Evolutionary conservation across 495 filamentous ascomycete genomes (phyloP), one percentile per base, ranked within the genome.

Genomic region (Aspergillus incahuasiensis): DNA sequence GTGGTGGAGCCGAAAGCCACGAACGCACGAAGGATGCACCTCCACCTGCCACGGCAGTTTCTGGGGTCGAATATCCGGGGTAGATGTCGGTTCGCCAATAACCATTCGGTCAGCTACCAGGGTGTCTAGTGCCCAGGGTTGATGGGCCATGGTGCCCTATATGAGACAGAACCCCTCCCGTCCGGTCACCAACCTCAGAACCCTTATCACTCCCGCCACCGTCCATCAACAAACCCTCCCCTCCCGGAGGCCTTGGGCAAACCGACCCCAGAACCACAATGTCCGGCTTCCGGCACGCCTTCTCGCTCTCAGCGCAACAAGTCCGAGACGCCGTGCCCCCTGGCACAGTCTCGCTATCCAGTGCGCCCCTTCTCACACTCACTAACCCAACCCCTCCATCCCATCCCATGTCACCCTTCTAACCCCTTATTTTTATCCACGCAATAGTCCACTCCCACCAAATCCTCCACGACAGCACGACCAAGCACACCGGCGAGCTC

Each of bases 401-500:
- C n/a, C n/a, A n/a, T n/a, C n/a, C n/a, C n/a, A n/a, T n/a, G n/a
- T n/a, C n/a, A n/a, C n/a, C n/a, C n/a, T n/a, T n/a, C 35, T 21
- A 32, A 21, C 9, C n/a, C 22, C 25, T 32, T 11, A 0, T 50
- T n/a, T n/a, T 20, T 11, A 15, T 32, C 32, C 12, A 30, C n/a
- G 25, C 4, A 8, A 8, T 11, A 52, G 48, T 57, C 21, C 48
- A 47, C 43, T 39, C 48, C 0, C 46, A 52, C n/a, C 40, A 57
- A 42, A n/a, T 45, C 25, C 16, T 25, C 1, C 39, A 46, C 32
- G 16, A 5, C 0, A 25, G 22, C 15, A 15, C 19, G 15, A 34
- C 47, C 13, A 57, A 48, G n/a, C 48, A 44, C n/a, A 20, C 46
- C 16, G 55, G 55, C 19, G 55, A 57, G 35, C 39, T 57, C 13